These are phyloP conservation scores for Vinca major DNA, from an alignment of 305 asterid genomes.

Conservation along the genomic window DNA sequence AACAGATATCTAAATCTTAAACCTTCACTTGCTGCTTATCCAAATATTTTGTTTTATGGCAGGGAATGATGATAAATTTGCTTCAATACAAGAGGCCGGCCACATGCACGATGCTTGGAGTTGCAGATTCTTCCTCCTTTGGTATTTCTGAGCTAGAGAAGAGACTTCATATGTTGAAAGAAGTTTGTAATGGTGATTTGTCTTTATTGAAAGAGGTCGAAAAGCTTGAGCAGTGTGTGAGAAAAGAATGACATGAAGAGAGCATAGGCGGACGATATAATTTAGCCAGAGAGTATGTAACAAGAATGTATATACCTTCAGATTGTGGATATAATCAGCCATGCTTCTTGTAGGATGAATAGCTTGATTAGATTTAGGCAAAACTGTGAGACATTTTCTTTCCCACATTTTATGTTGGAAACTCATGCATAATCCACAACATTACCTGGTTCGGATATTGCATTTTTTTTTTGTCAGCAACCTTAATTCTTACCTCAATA, in stretches of 20 bases:
- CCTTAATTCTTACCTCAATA: no score
- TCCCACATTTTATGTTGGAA: no score
- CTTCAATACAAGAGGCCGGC: slow-evolving; percentile 35
- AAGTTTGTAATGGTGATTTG: slow-evolving; percentile 48
- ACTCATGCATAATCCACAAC: no score
- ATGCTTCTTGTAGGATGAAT: no score
- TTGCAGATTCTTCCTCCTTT: slow-evolving; percentile 15
- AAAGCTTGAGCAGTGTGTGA: slow-evolving; percentile 35
- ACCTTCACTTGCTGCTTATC: no score
- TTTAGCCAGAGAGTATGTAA: background rate
- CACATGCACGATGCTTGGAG: slow-evolving; percentile 5
- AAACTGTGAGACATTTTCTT: no score
- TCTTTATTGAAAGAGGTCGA: slow-evolving; percentile 32
- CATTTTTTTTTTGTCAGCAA: no score
- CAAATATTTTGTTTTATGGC: slow-evolving; percentile 13
- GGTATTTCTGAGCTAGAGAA: slow-evolving; percentile 27
- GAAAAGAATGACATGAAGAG: background rate
- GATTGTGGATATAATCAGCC: no score
- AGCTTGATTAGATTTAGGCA: no score
- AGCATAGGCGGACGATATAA: background rate
- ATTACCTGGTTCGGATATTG: no score
- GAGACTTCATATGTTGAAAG: slow-evolving; percentile 53
- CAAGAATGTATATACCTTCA: background rate
- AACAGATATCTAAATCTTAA: no score
- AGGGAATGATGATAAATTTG: slow-evolving; percentile 71